Evolutionary conservation across 1,284 basidiomycete genomes (phyloP).

Genomic region (Sanghuangporus weigelae): DNA sequence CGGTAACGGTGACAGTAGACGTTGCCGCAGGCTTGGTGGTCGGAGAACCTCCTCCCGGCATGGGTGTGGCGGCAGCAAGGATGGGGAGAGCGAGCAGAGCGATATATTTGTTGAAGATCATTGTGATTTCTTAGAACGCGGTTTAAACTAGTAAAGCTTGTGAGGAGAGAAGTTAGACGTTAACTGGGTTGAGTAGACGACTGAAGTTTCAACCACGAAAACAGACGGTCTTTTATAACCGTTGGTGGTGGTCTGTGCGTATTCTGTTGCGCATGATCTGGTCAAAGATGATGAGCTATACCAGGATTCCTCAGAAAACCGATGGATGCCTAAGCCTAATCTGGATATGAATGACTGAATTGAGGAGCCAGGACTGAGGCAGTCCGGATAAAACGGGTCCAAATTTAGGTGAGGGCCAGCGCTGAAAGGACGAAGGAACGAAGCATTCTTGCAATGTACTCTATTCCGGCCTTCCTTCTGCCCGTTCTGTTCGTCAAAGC

Average conservation of each 20-base stretch:
- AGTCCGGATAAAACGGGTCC: too few relatives aligned
- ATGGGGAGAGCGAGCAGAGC: slow-evolving; percentile 4
- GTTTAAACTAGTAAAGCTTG: neutral
- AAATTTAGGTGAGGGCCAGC: neutral
- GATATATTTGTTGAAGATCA: slow-evolving; percentile 1
- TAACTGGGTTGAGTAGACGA: neutral
- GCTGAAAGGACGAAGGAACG: neutral
- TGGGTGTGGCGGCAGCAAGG: slow-evolving; percentile 11
- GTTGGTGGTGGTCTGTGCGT: slow-evolving; percentile 20
- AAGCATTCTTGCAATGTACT: neutral
- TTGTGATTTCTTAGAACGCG: neutral
- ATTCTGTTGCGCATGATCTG: neutral
- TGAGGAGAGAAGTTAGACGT: neutral
- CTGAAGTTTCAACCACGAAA: slow-evolving; percentile 24
- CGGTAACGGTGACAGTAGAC: slow-evolving; percentile 6
- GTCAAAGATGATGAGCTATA: neutral
- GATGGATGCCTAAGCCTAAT: too few relatives aligned
- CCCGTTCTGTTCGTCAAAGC: slow-evolving; percentile 41
- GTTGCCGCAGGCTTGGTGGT: neutral
- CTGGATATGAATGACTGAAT: too few relatives aligned
- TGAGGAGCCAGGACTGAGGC: too few relatives aligned
- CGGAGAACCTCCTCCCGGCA: neutral
- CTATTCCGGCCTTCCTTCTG: slow-evolving; percentile 27
- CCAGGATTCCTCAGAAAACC: neutral
- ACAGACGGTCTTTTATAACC: slow-evolving; percentile 34